Percentiles rank a stretch among this genome's conserved stretches.
phyloP scores from a whole-genome alignment of 805 yeast species.

The Starmerella vaccinii region DNA sequence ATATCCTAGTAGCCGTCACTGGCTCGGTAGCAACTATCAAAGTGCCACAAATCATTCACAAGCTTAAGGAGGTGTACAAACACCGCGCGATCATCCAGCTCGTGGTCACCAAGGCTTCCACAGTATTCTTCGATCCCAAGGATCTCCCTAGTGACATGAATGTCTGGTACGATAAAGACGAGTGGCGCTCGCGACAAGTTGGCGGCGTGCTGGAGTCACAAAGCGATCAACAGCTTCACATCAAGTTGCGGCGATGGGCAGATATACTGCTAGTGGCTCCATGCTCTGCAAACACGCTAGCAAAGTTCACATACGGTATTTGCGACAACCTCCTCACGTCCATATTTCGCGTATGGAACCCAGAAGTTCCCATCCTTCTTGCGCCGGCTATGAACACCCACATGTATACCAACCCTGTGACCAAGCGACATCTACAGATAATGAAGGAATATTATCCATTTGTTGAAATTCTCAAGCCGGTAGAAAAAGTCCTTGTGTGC shows the following conservation, averaged over 20 bases:
- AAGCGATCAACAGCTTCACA: slow-evolving; percentile 81
- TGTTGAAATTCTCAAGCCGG: slow-evolving; percentile 82
- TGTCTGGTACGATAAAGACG: slow-evolving; percentile 88
- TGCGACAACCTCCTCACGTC: slow-evolving; percentile 87
- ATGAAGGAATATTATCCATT: slow-evolving; percentile 83
- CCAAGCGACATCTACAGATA: slow-evolving; percentile 67
- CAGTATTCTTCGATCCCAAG: slow-evolving; percentile 29
- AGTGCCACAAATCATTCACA: slow-evolving; percentile 79
- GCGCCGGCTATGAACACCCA: slow-evolving; percentile 97
- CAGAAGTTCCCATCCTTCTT: slow-evolving; percentile 72
- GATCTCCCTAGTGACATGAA: slow-evolving; percentile 47
- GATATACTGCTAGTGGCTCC: slow-evolving; percentile 74
- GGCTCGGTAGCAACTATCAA: slow-evolving; percentile 96
- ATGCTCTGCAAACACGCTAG: slow-evolving; percentile 80
- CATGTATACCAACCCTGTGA: slow-evolving; percentile 79
- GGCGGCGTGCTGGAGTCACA: slow-evolving; percentile 29
- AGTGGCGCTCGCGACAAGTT: slow-evolving; percentile 72
- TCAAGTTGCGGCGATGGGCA: slow-evolving; percentile 60
- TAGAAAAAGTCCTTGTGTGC: slow-evolving; percentile 87
- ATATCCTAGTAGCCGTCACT: slow-evolving; percentile 81
- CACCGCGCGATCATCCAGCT: slow-evolving; percentile 71
- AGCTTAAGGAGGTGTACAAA: slow-evolving; percentile 65
- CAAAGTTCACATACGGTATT: slow-evolving; percentile 80
- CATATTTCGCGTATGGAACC: slow-evolving; percentile 91
- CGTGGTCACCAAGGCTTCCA: slow-evolving; percentile 50